Conservation (phyloP, 2,329 filamentous ascomycete species). For the Botrytis pseudocinerea region DNA sequence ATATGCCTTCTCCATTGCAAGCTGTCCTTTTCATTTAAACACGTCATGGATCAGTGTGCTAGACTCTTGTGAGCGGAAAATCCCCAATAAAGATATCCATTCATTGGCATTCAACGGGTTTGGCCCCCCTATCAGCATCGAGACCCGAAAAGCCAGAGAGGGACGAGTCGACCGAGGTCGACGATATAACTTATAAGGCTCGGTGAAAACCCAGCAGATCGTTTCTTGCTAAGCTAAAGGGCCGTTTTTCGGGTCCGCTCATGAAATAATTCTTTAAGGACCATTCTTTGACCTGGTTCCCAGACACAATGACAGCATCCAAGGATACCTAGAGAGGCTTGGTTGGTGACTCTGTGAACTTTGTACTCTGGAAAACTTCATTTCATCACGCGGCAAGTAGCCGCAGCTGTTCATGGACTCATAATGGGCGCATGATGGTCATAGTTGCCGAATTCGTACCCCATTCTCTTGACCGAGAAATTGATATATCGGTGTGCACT, state of each 20-base stretch:
- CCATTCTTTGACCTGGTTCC: not conserved
- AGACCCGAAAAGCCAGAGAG: not conserved
- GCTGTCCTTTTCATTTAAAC: slow-evolving; percentile 15
- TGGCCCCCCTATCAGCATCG: not conserved
- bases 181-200: not conserved
- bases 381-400: slow-evolving; percentile 18
- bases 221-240: slow-evolving; percentile 11
- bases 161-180: not conserved
- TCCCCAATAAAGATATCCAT: slow-evolving; percentile 1
- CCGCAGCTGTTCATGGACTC: slow-evolving; percentile 15
- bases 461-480: slow-evolving; percentile 8
- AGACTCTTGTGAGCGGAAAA: not conserved
- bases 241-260: not conserved
- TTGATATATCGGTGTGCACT: slow-evolving; percentile 4
- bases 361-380: slow-evolving; percentile 13
- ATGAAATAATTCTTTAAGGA: not conserved
- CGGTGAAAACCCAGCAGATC: slow-evolving; percentile 4
- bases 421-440: slow-evolving; percentile 22
- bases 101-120: not conserved
- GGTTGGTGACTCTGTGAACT: not conserved
- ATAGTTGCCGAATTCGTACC: slow-evolving; percentile 11
- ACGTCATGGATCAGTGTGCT: slow-evolving; percentile 9
- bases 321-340: not conserved
- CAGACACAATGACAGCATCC: not conserved
- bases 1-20: slow-evolving; percentile 1